Evolutionary conservation across 495 filamentous ascomycete genomes (phyloP).

Genomic region (Cetradonia linearis): DNA sequence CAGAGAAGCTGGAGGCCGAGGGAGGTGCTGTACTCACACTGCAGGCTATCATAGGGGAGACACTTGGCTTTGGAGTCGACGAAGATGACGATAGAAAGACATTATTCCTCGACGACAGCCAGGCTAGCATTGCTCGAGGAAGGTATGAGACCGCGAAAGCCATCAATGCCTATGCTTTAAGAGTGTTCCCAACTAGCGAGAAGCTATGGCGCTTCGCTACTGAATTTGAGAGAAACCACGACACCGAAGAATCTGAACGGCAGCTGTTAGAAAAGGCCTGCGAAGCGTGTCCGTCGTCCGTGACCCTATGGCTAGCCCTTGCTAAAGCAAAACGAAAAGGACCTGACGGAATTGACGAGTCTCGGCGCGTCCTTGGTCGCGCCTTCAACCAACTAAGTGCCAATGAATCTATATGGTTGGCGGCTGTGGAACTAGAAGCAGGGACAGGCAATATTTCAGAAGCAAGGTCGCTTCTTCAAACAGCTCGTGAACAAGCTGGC

Average conservation of each 20-base stretch:
- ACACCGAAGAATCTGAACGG: conserved; percentile 71
- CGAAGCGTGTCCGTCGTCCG: conserved; percentile 79
- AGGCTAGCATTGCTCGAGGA: conserved; percentile 61
- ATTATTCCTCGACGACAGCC: conserved; percentile 89
- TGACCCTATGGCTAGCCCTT: conserved; percentile 91
- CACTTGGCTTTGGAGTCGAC: conserved; percentile 84
- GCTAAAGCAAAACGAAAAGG: conserved; percentile 83
- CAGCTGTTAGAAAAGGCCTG: conserved; percentile 84
- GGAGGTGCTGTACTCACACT: conserved; percentile 72
- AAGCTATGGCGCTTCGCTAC: conserved; percentile 81
- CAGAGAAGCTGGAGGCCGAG: conserved; percentile 90
- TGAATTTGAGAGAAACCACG: conserved; percentile 85
- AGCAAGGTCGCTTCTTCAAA: conserved; percentile 67
- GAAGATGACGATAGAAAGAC: conserved; percentile 96
- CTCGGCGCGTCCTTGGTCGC: conserved; percentile 66
- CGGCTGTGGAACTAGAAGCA: conserved; percentile 88
- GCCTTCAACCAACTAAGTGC: conserved; percentile 90
- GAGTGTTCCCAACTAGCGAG: conserved; percentile 73
- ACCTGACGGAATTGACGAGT: conserved; percentile 72
- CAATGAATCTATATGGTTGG: conserved; percentile 95
- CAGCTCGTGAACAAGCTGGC: conserved; percentile 73
- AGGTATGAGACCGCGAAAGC: conserved; percentile 84
- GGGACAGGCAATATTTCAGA: conserved; percentile 71
- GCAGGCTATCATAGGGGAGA: conserved; percentile 79
- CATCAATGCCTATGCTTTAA: conserved; percentile 83